Evolutionary conservation across 2,329 filamentous ascomycete genomes (phyloP).

Genomic region (Graphiopsis chlorocephala): DNA sequence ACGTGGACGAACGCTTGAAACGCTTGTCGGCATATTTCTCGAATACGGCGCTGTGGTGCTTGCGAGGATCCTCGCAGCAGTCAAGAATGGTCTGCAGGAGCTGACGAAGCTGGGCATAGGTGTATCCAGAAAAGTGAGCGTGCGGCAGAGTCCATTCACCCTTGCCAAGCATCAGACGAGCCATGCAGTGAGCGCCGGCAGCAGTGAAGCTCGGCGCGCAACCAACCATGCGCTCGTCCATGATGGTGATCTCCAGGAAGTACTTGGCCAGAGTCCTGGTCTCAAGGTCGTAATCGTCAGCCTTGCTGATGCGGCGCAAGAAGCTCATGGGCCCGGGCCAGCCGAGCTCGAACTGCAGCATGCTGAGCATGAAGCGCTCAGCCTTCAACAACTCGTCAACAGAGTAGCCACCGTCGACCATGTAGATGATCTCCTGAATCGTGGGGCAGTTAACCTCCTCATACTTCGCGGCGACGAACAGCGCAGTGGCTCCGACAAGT

Average conservation of each 20-base stretch:
- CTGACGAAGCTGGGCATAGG: constrained; percentile 75
- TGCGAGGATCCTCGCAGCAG: constrained; percentile 76
- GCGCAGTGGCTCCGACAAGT: constrained; percentile 90
- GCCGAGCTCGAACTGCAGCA: constrained; percentile 91
- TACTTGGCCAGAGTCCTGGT: constrained; percentile 96
- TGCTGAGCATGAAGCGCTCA: constrained; percentile 95
- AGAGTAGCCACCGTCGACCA: constrained; percentile 91
- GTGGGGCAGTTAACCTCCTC: constrained; percentile 98
- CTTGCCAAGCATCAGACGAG: constrained; percentile 83
- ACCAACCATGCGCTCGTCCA: constrained; percentile 96
- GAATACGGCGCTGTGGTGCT: constrained; percentile 82
- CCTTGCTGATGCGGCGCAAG: constrained; percentile 92
- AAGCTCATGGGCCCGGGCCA: constrained; percentile 99
- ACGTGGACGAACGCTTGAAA: constrained; percentile 79
- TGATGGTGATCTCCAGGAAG: constrained; percentile 92
- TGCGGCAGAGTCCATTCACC: constrained; percentile 83
- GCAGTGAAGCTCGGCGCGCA: constrained; percentile 86
- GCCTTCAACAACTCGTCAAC: constrained; percentile 93
- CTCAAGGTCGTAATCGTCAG: constrained; percentile 94
- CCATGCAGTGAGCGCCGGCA: constrained; percentile 88
- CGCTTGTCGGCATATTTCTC: constrained; percentile 88
- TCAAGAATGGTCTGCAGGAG: constrained; percentile 77
- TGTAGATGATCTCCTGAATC: constrained; percentile 92
- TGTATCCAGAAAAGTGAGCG: constrained; percentile 92
- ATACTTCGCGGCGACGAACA: constrained; percentile 95